Conservation (phyloP, 345 rosid genomes). For the Nasturtium officinale region DNA sequence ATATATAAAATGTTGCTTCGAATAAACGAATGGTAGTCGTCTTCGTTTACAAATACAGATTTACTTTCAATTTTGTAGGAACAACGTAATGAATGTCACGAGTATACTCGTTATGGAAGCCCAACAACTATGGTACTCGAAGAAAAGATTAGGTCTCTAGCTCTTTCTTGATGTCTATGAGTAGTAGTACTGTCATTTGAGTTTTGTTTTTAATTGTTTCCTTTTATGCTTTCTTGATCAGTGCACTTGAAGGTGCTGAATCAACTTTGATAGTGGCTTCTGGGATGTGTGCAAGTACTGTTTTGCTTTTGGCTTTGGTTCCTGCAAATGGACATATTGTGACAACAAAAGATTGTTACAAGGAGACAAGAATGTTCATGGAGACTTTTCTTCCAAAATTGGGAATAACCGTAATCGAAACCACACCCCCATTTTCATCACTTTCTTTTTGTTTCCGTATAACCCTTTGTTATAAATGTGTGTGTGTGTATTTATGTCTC, state of each 20-base stretch:
- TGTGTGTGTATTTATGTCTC: background rate
- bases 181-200: background rate
- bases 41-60: background rate
- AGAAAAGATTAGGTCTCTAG: conserved; percentile 43
- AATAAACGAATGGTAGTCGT: background rate
- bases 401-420: conserved; percentile 65
- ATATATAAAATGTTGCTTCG: background rate
- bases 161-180: conserved; percentile 11
- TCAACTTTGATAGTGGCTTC: conserved; percentile 83
- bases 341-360: conserved; percentile 84
- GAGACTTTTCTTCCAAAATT: conserved; percentile 80
- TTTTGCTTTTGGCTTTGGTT: conserved; percentile 80
- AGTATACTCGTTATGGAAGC: conserved; percentile 87
- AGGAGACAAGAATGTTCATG: conserved; percentile 82
- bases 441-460: background rate
- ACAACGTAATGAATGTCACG: conserved; percentile 66
- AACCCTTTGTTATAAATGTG: background rate
- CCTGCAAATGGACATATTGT: conserved; percentile 73
- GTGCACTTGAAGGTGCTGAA: conserved; percentile 95
- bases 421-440: background rate
- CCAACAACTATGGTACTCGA: conserved; percentile 80
- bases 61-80: conserved; percentile 49
- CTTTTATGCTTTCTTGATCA: background rate
- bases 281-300: conserved; percentile 91
- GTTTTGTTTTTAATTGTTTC: conserved; percentile 6